phyloP scores from a whole-genome alignment of 208 protist genomes.

The Crithidia thermophila region DNA sequence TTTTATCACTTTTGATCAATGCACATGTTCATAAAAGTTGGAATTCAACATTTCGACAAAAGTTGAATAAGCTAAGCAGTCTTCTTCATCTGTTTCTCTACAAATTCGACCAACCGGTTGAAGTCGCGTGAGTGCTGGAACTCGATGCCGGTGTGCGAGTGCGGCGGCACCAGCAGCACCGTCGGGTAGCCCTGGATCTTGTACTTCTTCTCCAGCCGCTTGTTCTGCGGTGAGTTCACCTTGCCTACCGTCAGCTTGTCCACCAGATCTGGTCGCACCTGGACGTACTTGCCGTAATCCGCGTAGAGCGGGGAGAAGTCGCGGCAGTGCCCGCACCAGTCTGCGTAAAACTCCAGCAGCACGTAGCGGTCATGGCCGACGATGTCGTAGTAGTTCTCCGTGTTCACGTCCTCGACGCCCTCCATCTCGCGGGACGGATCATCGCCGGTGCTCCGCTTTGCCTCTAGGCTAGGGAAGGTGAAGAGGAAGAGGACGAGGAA shows the following conservation, averaged over 20 bases:
- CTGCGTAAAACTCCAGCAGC: constrained; percentile 86
- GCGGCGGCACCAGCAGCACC: constrained; percentile 40
- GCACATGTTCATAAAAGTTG: no score
- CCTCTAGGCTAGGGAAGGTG: neutral
- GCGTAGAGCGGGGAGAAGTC: constrained; percentile 36
- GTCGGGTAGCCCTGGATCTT: constrained; percentile 51
- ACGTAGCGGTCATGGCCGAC: constrained; percentile 41
- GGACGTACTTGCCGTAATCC: constrained; percentile 23
- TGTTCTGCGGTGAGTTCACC: constrained; percentile 30
- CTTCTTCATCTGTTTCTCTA: constrained; percentile 18
- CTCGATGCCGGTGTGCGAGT: constrained; percentile 27
- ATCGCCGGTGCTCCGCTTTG: neutral
- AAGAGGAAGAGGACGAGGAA: neutral
- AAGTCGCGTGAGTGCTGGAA: constrained; percentile 32
- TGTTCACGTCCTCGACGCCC: constrained; percentile 36
- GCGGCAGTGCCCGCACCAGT: constrained; percentile 74
- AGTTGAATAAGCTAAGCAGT: no score
- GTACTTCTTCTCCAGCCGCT: constrained; percentile 20
- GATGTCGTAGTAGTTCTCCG: constrained; percentile 46
- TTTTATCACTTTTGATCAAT: no score
- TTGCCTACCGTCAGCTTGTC: constrained; percentile 42
- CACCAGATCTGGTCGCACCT: constrained; percentile 13
- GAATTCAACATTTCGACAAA: no score
- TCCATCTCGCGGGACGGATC: constrained; percentile 21
- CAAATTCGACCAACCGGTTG: constrained; percentile 33